phyloP scores from a whole-genome alignment of 2,329 filamentous ascomycete species.

The Zasmidium angulare region DNA sequence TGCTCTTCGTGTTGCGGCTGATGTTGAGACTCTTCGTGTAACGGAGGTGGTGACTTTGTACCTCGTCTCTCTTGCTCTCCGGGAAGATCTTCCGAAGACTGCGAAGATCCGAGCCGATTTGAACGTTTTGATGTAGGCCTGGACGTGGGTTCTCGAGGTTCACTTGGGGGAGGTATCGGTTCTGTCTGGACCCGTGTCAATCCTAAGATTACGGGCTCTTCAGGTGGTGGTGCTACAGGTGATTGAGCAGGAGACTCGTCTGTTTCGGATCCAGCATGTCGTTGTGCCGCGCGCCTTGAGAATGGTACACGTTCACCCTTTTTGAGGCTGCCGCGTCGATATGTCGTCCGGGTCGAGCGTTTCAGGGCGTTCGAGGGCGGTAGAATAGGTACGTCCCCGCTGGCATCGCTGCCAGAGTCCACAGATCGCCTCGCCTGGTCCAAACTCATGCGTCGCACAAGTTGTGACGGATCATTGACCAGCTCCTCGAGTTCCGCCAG shows the following conservation, averaged over 20 bases:
- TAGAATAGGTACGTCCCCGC: slow-evolving; percentile 76
- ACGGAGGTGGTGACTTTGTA: slow-evolving; percentile 7
- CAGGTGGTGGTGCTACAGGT: slow-evolving; percentile 40
- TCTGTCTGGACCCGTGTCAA: slow-evolving; percentile 70
- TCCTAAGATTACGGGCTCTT: slow-evolving; percentile 48
- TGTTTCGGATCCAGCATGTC: slow-evolving; percentile 62
- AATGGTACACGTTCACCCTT: slow-evolving; percentile 74
- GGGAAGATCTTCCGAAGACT: slow-evolving; percentile 31
- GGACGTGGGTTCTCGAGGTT: slow-evolving; percentile 56
- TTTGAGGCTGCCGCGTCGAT: slow-evolving; percentile 81
- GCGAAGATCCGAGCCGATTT: slow-evolving; percentile 38
- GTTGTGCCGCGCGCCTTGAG: slow-evolving; percentile 67
- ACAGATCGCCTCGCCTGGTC: slow-evolving; percentile 38
- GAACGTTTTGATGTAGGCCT: slow-evolving; percentile 54
- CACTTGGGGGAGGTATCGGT: slow-evolving; percentile 53
- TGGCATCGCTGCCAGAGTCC: slow-evolving; percentile 38
- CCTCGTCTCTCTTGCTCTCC: slow-evolving; percentile 9
- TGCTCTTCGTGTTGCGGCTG: slow-evolving; percentile 15
- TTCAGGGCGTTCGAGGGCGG: slow-evolving; percentile 74
- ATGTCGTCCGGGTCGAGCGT: slow-evolving; percentile 87
- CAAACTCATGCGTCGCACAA: slow-evolving; percentile 69
- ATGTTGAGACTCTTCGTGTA: slow-evolving; percentile 12
- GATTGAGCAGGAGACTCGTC: slow-evolving; percentile 52
- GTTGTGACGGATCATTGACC: slow-evolving; percentile 73
- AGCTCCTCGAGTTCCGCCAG: slow-evolving; percentile 72